Base-by-base conservation (phyloP, 2,329 filamentous ascomycete genomes). In the Phialophora tarda region DNA sequence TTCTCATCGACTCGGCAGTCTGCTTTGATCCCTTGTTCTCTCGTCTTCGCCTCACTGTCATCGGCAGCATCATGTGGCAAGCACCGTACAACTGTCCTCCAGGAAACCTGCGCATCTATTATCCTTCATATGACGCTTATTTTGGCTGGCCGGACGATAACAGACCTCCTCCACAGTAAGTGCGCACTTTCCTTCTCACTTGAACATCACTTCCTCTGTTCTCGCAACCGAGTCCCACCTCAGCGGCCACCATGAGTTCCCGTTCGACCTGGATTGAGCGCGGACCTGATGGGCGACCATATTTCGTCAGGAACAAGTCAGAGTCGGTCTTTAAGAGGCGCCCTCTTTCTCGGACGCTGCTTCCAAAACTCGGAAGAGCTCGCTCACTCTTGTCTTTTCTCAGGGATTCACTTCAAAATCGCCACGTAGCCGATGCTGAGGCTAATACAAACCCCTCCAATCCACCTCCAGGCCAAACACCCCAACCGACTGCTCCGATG, bases 241-340 rank as follows among this genome's bases (percentile, higher is more conserved):
- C 57, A 58, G 24, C 11, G 32, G 32, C 54, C 58, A 60, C n/a
- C 24, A 64, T 64, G 62, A 66, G 59, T 50, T 51, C 34, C 12
- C 47, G 34, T 26, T 65, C 60, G 28, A 62, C 55, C 10, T 71
- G 71, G 71, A 68, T 72, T 62, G 69, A 72, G 57, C 64, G 66
- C 17, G 69, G 66, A 32, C 47, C 62, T 50, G 63, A 70, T 32
- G 70, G 70, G 14, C 71, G 62, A 59, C 57, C 64, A 14, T 72
- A 66, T 59, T 71, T 64, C 50, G 71, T 72, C 44, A 65, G 69
- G 50, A 59, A 57, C 47, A 71, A 71, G 59, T 58, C 63, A 28
- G 60, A 65, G 28, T 47, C 24, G 30, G 59, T 54, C 23, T 69
- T 64, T n/a, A 30, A 51, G 21, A 32, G 51, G 14, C 32, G 59